phyloP scores from a whole-genome alignment of 768 basidiomycete genomes.

The Cytidiella melzeri region DNA sequence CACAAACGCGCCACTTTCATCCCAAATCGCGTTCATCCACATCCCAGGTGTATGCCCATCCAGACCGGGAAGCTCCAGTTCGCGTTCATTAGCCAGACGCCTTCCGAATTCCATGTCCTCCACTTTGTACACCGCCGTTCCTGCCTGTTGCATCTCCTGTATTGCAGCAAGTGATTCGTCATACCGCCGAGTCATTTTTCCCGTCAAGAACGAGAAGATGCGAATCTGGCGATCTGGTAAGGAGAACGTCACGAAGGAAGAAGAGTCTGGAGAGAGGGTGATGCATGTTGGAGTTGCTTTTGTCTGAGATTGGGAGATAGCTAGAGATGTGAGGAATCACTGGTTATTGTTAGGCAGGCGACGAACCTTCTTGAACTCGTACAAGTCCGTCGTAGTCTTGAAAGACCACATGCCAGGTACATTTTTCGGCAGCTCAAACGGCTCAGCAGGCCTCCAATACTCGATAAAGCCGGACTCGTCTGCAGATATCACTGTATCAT shows the following conservation, averaged over 20 bases:
- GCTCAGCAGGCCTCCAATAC: slow-evolving; percentile 91
- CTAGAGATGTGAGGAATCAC: neutral
- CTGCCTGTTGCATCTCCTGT: slow-evolving; percentile 99
- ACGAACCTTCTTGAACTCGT: slow-evolving; percentile 94
- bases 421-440: slow-evolving; percentile 78
- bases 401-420: slow-evolving; percentile 80
- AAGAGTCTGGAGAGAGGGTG: slow-evolving; percentile 83
- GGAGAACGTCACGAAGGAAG: slow-evolving; percentile 90
- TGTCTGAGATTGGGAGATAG: slow-evolving; percentile 54
- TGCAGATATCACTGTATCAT: slow-evolving; percentile 88
- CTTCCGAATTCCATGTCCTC: slow-evolving; percentile 99
- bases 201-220: slow-evolving; percentile 85
- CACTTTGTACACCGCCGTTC: slow-evolving; percentile 83
- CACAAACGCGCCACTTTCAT: slow-evolving; percentile 93
- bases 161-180: slow-evolving; percentile 91
- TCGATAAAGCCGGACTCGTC: slow-evolving; percentile 95
- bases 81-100: slow-evolving; percentile 86
- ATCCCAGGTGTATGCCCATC: slow-evolving; percentile 68
- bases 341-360: neutral
- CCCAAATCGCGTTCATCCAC: slow-evolving; percentile 93
- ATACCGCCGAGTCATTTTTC: slow-evolving; percentile 87
- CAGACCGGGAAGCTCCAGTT: slow-evolving; percentile 77
- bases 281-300: slow-evolving; percentile 91
- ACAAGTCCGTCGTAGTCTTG: slow-evolving; percentile 89
- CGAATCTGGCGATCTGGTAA: slow-evolving; percentile 92